phyloP scores from a whole-genome alignment of 768 basidiomycete species.

The Phaffia australis region DNA sequence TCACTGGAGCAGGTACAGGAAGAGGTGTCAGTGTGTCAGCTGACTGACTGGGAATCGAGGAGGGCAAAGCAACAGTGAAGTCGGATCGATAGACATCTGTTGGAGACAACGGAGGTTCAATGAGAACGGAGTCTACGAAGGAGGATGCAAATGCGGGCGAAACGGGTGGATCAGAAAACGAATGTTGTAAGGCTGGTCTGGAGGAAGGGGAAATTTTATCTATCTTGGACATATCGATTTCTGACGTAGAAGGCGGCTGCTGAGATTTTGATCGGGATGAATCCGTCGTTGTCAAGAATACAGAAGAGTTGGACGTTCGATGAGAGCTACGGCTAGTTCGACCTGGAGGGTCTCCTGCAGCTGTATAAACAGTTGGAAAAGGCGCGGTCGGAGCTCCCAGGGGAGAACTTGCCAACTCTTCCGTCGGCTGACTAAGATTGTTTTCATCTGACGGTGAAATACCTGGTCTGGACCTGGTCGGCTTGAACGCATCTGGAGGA shows the following conservation, averaged over 20 bases:
- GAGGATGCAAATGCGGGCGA: conserved; percentile 8
- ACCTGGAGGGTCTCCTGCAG: neutral
- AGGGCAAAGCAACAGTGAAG: neutral
- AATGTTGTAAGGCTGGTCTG: conserved; percentile 13
- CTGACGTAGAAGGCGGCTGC: neutral
- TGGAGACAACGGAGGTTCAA: too few species aligned
- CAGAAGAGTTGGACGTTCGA: conserved; percentile 6
- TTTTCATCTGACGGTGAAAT: neutral
- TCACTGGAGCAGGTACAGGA: neutral
- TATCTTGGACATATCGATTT: neutral
- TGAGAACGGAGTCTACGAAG: neutral
- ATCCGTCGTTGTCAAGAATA: neutral
- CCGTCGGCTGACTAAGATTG: neutral
- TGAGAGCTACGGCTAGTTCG: neutral
- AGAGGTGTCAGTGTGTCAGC: neutral
- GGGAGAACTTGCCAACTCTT: neutral
- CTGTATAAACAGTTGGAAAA: neutral
- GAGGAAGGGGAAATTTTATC: neutral
- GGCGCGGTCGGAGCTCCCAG: neutral
- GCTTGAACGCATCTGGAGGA: conserved; percentile 39
- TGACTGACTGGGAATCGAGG: neutral
- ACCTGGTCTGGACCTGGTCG: conserved; percentile 30
- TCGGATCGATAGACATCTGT: neutral
- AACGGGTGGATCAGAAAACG: conserved; percentile 13
- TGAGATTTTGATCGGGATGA: neutral